Conservation (phyloP, 331 rosid species). For the Telfairia occidentalis region DNA sequence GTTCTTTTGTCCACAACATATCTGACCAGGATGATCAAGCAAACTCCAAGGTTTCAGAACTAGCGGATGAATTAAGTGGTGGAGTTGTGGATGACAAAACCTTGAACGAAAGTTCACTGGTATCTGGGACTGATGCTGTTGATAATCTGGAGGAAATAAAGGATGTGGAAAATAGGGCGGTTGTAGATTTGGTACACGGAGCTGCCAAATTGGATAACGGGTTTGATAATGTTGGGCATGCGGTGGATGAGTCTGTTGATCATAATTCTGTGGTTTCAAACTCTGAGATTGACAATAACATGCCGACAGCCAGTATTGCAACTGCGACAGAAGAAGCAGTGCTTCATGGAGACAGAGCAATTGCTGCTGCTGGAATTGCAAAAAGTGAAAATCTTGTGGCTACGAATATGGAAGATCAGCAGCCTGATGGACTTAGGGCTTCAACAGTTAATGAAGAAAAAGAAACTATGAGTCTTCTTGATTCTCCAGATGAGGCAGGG, state of each 20-base stretch:
- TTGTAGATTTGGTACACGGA: constrained; percentile 19
- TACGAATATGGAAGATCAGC: constrained; percentile 1
- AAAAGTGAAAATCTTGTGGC: constrained; percentile 6
- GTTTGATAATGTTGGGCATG: constrained; percentile 23
- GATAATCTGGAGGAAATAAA: constrained; percentile 28
- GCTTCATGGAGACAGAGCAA: not conserved
- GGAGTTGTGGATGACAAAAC: constrained; percentile 30
- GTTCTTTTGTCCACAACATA: constrained; percentile 6
- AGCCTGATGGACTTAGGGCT: not conserved
- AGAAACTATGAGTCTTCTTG: constrained; percentile 7
- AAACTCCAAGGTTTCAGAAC: constrained; percentile 9
- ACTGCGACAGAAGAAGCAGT: constrained; percentile 9
- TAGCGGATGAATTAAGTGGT: not conserved
- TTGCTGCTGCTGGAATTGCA: not conserved
- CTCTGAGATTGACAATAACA: constrained; percentile 15
- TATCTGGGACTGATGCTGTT: constrained; percentile 27
- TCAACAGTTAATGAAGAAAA: constrained; percentile 6
- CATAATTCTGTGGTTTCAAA: constrained; percentile 4
- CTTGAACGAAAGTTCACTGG: constrained; percentile 14
- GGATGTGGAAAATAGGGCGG: constrained; percentile 26
- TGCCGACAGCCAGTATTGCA: not conserved
- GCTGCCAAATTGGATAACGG: constrained; percentile 35
- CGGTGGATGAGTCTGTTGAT: constrained; percentile 15
- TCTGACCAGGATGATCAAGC: not conserved
- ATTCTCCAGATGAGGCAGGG: constrained; percentile 10